Percentiles rank a stretch among this genome's conserved stretches.
Evolutionary conservation across 2,329 filamentous ascomycete species (phyloP).

Genomic region (Alternaria solani): DNA sequence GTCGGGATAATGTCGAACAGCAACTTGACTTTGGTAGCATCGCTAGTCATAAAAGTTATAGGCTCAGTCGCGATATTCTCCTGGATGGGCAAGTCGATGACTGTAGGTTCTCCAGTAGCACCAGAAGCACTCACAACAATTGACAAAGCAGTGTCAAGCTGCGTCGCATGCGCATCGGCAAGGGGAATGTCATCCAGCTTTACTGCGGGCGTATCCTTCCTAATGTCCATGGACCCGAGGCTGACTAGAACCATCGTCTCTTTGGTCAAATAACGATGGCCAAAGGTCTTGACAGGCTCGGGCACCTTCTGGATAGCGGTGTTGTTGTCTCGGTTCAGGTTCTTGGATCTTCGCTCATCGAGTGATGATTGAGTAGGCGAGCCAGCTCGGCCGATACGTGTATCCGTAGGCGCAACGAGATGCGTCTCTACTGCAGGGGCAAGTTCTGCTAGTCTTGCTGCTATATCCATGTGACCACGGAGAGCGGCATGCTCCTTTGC

Average conservation of each 20-base stretch:
- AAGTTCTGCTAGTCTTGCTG: slow-evolving; percentile 70
- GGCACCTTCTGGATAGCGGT: slow-evolving; percentile 58
- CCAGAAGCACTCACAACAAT: slow-evolving; percentile 87
- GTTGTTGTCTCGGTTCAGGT: slow-evolving; percentile 49
- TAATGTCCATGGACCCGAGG: slow-evolving; percentile 91
- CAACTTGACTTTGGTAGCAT: slow-evolving; percentile 83
- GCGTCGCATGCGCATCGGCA: slow-evolving; percentile 86
- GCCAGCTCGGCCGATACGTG: slow-evolving; percentile 44
- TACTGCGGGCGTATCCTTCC: slow-evolving; percentile 81
- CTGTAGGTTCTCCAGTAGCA: slow-evolving; percentile 83
- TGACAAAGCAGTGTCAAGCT: slow-evolving; percentile 92
- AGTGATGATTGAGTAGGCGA: slow-evolving; percentile 67
- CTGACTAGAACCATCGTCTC: slow-evolving; percentile 92
- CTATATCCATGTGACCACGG: slow-evolving; percentile 85
- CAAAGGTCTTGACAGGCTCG: slow-evolving; percentile 92
- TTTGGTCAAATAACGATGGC: slow-evolving; percentile 90
- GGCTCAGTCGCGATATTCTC: slow-evolving; percentile 94
- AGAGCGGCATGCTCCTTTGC: slow-evolving; percentile 92
- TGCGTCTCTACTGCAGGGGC: slow-evolving; percentile 50
- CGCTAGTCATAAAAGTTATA: slow-evolving; percentile 83
- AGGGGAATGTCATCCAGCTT: slow-evolving; percentile 88
- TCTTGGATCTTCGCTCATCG: slow-evolving; percentile 54
- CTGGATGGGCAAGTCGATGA: slow-evolving; percentile 91
- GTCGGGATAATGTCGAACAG: slow-evolving; percentile 96
- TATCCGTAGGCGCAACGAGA: slow-evolving; percentile 36